These are phyloP conservation scores for Naematelia aurantialba DNA, from an alignment of 768 basidiomycete genomes.

Conservation along the genomic window DNA sequence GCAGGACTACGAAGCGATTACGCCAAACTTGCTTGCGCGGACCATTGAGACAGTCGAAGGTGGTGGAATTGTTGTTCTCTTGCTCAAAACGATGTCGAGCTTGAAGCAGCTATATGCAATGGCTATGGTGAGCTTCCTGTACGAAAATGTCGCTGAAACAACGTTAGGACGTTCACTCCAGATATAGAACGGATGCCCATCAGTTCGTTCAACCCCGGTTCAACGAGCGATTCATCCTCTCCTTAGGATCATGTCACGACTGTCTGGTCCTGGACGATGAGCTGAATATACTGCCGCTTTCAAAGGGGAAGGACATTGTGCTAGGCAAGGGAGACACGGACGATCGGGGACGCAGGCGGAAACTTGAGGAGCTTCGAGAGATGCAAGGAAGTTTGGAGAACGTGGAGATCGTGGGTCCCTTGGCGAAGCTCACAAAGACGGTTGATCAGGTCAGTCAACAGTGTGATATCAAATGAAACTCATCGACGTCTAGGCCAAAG, in stretches of 20 bases:
- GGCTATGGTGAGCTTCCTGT: conserved; percentile 59
- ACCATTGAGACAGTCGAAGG: conserved; percentile 99
- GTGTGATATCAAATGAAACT: background rate
- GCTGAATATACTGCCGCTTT: conserved; percentile 93
- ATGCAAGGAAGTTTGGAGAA: conserved; percentile 74
- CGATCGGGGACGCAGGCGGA: conserved; percentile 55
- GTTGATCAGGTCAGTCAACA: conserved; percentile 67
- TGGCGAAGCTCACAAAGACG: conserved; percentile 85
- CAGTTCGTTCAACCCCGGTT: conserved; percentile 72
- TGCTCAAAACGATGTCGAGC: conserved; percentile 93
- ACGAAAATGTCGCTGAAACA: background rate
- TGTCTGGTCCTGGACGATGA: conserved; percentile 96
- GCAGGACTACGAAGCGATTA: conserved; percentile 97
- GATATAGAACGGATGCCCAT: conserved; percentile 88
- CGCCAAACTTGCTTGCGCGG: conserved; percentile 90
- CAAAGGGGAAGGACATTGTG: conserved; percentile 85
- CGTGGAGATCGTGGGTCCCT: conserved; percentile 79
- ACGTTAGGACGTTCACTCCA: conserved; percentile 82
- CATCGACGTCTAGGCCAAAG: conserved; percentile 58
- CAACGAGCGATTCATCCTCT: conserved; percentile 98
- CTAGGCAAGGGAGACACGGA: conserved; percentile 58
- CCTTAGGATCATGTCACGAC: conserved; percentile 85
- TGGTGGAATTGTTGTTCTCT: conserved; percentile 71
- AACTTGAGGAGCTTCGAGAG: conserved; percentile 65
- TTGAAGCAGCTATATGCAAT: conserved; percentile 86